Evolutionary conservation across 202 grass and related monocot genomes (phyloP).

Genomic region (Zoysia matrella): DNA sequence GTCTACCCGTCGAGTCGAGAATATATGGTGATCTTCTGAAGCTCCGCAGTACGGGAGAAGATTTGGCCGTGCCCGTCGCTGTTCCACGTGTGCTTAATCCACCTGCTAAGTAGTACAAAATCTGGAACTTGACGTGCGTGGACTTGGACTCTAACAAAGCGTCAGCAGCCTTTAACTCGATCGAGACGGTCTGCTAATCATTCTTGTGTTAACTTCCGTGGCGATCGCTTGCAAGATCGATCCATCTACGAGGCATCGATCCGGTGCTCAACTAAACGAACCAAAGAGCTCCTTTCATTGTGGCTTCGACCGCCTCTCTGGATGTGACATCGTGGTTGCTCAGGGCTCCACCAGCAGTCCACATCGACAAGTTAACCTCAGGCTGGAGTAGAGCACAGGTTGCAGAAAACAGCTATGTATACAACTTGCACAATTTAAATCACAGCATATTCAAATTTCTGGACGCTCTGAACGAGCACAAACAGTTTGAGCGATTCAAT

Average conservation of each 20-base stretch:
- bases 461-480: neutral
- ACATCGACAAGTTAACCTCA: neutral
- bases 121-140: neutral
- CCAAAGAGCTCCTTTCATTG: neutral
- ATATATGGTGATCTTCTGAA: conserved; percentile 31
- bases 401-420: neutral
- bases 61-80: conserved; percentile 15
- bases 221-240: neutral
- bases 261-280: neutral
- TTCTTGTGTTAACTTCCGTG: neutral
- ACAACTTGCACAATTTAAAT: neutral
- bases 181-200: neutral
- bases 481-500: conserved; percentile 19
- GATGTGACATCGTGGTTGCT: too few relatives aligned
- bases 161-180: neutral
- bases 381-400: neutral
- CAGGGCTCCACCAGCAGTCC: too few relatives aligned
- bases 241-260: neutral
- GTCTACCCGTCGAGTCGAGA: neutral
- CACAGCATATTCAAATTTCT: neutral
- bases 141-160: neutral
- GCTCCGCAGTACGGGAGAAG: neutral
- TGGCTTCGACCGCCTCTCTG: too few relatives aligned
- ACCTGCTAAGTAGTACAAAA: neutral
- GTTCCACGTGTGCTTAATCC: conserved; percentile 23